These are phyloP conservation scores for Microcyclospora pomicola DNA, from an alignment of 2,329 filamentous ascomycete genomes.

Conservation along the genomic window DNA sequence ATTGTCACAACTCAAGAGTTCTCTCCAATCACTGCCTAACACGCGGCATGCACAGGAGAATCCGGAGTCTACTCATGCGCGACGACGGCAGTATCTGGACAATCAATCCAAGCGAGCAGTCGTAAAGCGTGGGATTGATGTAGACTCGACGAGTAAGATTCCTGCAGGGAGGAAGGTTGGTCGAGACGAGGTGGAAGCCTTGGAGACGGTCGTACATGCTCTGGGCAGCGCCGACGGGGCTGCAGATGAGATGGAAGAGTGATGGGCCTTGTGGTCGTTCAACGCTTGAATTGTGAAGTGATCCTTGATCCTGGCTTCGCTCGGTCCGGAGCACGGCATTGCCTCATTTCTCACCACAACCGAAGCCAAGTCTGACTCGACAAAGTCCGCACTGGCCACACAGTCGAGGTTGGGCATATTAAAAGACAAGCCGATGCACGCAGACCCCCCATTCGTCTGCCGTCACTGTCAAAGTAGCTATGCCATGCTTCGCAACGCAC, in stretches of 20 bases:
- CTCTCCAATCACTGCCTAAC: conserved; percentile 19
- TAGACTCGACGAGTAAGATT: conserved; percentile 18
- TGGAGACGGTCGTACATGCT: conserved; percentile 25
- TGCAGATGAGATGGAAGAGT: conserved; percentile 3
- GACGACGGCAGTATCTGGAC: conserved; percentile 74
- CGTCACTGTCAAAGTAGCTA: too few relatives aligned
- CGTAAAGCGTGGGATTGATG: conserved; percentile 56
- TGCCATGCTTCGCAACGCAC: too few relatives aligned
- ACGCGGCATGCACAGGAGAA: conserved; percentile 19
- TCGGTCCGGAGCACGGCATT: too few relatives aligned
- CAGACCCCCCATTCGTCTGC: too few relatives aligned
- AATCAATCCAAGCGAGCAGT: conserved; percentile 62
- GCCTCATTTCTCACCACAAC: too few relatives aligned
- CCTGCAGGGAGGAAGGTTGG: conserved; percentile 17
- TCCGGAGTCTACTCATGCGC: conserved; percentile 41
- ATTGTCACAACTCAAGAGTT: conserved; percentile 43
- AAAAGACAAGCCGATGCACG: too few relatives aligned
- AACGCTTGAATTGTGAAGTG: too few relatives aligned
- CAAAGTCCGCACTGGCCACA: too few relatives aligned
- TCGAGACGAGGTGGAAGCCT: conserved; percentile 23
- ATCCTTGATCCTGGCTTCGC: too few relatives aligned
- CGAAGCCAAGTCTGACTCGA: too few relatives aligned
- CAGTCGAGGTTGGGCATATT: too few relatives aligned
- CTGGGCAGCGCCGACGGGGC: conserved; percentile 12
- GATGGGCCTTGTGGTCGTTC: background rate